Percentiles rank a stretch among this genome's conserved stretches.
These are phyloP conservation scores for Ganoderma multipileum DNA, from an alignment of 1,284 basidiomycete genomes.

Conservation along the genomic window DNA sequence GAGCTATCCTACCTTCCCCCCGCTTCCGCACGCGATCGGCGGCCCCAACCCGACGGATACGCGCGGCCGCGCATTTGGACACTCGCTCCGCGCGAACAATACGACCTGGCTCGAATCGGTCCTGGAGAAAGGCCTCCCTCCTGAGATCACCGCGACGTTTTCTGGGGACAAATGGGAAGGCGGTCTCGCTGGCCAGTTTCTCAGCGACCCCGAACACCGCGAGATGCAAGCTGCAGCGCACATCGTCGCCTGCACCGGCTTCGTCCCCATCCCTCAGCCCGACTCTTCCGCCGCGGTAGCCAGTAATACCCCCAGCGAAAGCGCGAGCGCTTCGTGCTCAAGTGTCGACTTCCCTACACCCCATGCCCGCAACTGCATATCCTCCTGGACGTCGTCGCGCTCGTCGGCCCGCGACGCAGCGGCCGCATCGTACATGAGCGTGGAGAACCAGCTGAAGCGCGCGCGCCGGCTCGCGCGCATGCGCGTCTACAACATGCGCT, in stretches of 20 bases:
- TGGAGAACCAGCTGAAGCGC: constrained; percentile 32
- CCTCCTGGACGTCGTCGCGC: background rate
- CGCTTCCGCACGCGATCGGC: constrained; percentile 28
- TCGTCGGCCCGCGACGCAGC: background rate
- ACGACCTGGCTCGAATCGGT: constrained; percentile 35
- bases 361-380: too few relatives aligned
- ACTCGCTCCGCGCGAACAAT: constrained; percentile 24
- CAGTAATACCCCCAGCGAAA: background rate
- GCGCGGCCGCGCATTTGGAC: constrained; percentile 8
- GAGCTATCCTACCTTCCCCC: constrained; percentile 33
- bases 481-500: constrained; percentile 54
- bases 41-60: background rate
- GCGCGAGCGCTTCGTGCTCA: too few relatives aligned
- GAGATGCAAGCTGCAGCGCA: constrained; percentile 28
- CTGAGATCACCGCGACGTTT: constrained; percentile 29
- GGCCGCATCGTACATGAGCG: constrained; percentile 20
- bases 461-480: constrained; percentile 50
- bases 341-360: background rate
- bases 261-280: constrained; percentile 21
- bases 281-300: background rate
- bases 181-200: constrained; percentile 22
- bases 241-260: constrained; percentile 31
- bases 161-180: constrained; percentile 27
- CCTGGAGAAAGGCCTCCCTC: constrained; percentile 35
- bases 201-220: constrained; percentile 19